Base-by-base conservation (phyloP, 371 early-diverging fungal genomes). In the Mortierella sp. region DNA sequence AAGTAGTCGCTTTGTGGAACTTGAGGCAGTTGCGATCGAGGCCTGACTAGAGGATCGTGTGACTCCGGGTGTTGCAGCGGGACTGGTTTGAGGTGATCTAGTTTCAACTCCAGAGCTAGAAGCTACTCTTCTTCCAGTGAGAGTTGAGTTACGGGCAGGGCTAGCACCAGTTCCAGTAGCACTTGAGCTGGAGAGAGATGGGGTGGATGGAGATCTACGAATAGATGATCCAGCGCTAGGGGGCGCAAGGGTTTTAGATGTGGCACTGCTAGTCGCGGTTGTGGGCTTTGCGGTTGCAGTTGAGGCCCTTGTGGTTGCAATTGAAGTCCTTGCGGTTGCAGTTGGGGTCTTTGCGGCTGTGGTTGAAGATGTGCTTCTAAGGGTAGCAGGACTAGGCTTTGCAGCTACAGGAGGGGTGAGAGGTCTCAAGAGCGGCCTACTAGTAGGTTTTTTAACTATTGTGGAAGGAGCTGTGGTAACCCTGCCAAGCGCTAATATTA, bases 171-270 rank as follows among this genome's bases (percentile, higher is more conserved):
- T 23, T 3, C 12, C 12, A 3, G 54, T n/a, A 6, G 63, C 40
- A 17, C 54, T 64, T 15, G 75, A 42, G 23, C 62, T 62, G 13
- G 75, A 47, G 10, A 76, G 68, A 34, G 77, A 63, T 1, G 72
- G 72, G 1, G 77, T 72, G 4, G 77, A 76, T 9, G 77, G 77
- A 2, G 72, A 71, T 51, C 57, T 76, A 32, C 72, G 77, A 47
- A 76, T n/a, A n/a, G n/a, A n/a, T n/a, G n/a, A n/a, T n/a, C n/a
- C 13, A 1, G 68, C 55, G 15, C 63, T 29, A 3, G 80, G 22
- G 19, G 70, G 53, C 4, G 71, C 42, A 12, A 68, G 66, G 1
- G 61, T 53, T 10, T 63, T 68, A 12, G 66, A 5, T 26, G 70
- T 31, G 3, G 68, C 23, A 51, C 51, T 51, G 7, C 26, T 51